phyloP scores from a whole-genome alignment of 2,329 filamentous ascomycete genomes.

The Plectosphaerella plurivora region DNA sequence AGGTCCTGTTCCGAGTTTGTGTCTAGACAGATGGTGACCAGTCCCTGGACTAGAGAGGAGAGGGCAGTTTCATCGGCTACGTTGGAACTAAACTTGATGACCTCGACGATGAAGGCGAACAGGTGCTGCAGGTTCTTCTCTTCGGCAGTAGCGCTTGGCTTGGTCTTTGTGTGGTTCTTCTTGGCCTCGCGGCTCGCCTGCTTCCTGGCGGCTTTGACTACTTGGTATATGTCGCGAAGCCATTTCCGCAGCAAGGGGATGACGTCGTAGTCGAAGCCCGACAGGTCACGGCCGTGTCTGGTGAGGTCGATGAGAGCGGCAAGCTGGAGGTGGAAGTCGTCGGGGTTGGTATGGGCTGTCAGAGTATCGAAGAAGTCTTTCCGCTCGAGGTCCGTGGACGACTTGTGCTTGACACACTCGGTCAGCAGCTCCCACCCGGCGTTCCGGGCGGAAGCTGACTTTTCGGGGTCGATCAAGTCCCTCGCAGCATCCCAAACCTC shows the following conservation, averaged over 20 bases:
- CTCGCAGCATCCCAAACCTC: constrained; percentile 64
- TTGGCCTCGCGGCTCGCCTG: constrained; percentile 35
- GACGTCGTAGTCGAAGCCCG: constrained; percentile 64
- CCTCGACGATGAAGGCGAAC: constrained; percentile 61
- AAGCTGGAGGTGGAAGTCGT: constrained; percentile 66
- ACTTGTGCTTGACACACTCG: constrained; percentile 59
- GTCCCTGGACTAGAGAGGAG: constrained; percentile 53
- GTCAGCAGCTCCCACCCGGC: constrained; percentile 64
- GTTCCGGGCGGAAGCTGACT: constrained; percentile 46
- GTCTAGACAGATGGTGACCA: constrained; percentile 63
- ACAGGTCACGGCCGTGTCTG: constrained; percentile 55
- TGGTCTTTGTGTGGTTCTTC: constrained; percentile 33
- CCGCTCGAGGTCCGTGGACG: constrained; percentile 62
- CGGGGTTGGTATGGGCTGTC: constrained; percentile 47
- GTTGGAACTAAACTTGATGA: constrained; percentile 74
- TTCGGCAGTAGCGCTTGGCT: constrained; percentile 38
- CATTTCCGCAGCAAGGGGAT: constrained; percentile 58
- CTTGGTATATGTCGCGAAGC: constrained; percentile 52
- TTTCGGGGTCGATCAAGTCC: constrained; percentile 56
- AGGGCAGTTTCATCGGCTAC: constrained; percentile 60
- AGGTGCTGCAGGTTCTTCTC: constrained; percentile 60
- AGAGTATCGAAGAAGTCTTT: constrained; percentile 62
- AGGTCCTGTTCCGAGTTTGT: constrained; percentile 64
- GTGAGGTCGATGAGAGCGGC: constrained; percentile 58
- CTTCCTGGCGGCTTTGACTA: constrained; percentile 47